Evolutionary conservation across 345 rosid species (phyloP).

Genomic region (Pelargonium nanum): DNA sequence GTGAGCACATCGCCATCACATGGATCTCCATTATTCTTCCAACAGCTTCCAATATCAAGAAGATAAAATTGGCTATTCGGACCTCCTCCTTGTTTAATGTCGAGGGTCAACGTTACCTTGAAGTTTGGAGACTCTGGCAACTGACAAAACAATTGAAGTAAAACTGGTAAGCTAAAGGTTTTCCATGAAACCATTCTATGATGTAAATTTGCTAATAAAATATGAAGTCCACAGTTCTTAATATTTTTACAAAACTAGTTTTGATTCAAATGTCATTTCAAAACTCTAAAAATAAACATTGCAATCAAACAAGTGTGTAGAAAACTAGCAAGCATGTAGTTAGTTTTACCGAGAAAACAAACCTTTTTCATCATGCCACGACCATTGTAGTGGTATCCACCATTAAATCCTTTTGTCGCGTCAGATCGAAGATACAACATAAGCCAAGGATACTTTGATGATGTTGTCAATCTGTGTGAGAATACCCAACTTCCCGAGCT

Average conservation of each 20-base stretch:
- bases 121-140: constrained; percentile 46
- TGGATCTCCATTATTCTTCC: constrained; percentile 46
- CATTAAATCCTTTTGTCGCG: constrained; percentile 38
- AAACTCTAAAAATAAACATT: too few relatives aligned
- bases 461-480: constrained; percentile 32
- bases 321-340: too few relatives aligned
- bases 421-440: constrained; percentile 49
- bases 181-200: too few relatives aligned
- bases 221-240: too few relatives aligned
- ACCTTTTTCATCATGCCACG: constrained; percentile 41
- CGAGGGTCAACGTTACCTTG: constrained; percentile 38
- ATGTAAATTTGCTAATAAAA: too few relatives aligned
- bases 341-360: too few relatives aligned
- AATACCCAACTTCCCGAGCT: constrained; percentile 47
- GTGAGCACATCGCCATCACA: constrained; percentile 45
- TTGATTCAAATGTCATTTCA: too few relatives aligned
- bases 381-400: constrained; percentile 43
- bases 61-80: constrained; percentile 41
- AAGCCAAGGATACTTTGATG: constrained; percentile 43
- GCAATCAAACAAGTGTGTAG: too few relatives aligned
- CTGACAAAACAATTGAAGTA: constrained; percentile 19
- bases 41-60: constrained; percentile 51
- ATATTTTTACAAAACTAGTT: too few relatives aligned
- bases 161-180: too few relatives aligned
- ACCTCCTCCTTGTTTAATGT: constrained; percentile 47